Conservation (phyloP, 441 rosid species). For the Adansonia grandidieri region DNA sequence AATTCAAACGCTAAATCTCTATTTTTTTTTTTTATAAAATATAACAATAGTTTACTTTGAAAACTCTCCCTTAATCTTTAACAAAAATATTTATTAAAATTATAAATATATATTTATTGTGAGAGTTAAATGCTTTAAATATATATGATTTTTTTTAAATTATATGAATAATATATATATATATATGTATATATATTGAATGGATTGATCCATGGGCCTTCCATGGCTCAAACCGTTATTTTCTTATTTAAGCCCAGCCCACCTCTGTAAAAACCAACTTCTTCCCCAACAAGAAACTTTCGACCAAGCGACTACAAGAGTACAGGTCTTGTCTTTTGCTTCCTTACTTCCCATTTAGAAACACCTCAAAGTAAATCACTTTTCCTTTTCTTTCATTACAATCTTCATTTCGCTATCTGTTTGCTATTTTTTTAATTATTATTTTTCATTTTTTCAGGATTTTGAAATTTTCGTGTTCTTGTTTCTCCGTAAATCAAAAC, state of each 20-base stretch:
- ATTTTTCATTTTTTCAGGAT: constrained; percentile 10
- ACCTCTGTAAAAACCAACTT: constrained; percentile 1
- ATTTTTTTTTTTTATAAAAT: no score
- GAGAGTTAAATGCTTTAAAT: no score
- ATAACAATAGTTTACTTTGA: no score
- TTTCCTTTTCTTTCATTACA: background rate
- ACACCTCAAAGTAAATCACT: constrained; percentile 7
- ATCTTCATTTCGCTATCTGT: background rate
- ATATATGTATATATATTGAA: no score
- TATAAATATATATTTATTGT: no score
- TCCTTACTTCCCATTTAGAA: background rate
- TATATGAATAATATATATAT: no score
- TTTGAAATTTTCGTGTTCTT: background rate
- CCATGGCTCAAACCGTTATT: background rate
- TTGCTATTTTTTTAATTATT: background rate
- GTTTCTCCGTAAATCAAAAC: background rate
- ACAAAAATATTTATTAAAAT: no score
- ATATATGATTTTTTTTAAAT: no score
- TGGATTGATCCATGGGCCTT: background rate
- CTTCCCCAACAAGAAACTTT: constrained; percentile 27
- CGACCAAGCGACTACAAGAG: background rate
- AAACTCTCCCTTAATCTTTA: no score
- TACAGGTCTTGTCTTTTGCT: background rate
- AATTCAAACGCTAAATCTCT: no score
- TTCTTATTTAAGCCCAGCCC: background rate